Evolutionary conservation across 768 basidiomycete genomes (phyloP), one percentile per base, ranked within the genome.

Genomic region (Leccinellum rugosiceps): DNA sequence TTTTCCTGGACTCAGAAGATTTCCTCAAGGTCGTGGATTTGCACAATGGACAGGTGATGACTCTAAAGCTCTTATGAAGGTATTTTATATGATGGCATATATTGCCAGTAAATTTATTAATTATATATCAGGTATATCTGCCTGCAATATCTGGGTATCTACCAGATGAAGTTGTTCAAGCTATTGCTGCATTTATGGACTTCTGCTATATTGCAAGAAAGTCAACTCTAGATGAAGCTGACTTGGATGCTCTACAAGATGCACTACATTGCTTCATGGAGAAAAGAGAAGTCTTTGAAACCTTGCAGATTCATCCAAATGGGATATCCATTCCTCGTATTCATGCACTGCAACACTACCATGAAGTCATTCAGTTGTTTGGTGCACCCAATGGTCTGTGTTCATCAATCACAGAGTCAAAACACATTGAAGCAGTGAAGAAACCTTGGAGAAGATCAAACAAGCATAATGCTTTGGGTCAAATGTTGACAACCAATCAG

Each of bases 31-130:
- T n/a, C n/a, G n/a, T n/a, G n/a, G n/a, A n/a, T n/a, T n/a, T n/a
- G n/a, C n/a, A n/a, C 46, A 55, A 6, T 55, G 54, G 54, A 55
- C 54, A 8, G 14, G 54, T 19, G 43, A 55, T 38, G 47, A 55
- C 17, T 55, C 54, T 4, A 55, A 55, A 28, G 54, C 45, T 13
- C 13, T 49, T 4, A 55, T 55, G 35, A 55, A 49, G 54, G 46
- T 49, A 21, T 9, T 25, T 46, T 14, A 25, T 46, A 11, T 13
- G 1, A 46, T 13, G 11, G 14, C 4, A 11, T 15, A 21, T 21
- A 46, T 2, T 15, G 25, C 8, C 25, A 11, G 25, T 23, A 4
- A 17, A 46, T 41, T 6, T 4, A 41, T n/a, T 17, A 7, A 41
- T 41, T 41, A 17, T n/a, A 17, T 41, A n/a, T 9, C 14, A 25